Percentiles rank a stretch among this genome's conserved stretches.
Conservation (phyloP, 2,329 filamentous ascomycete species). For the Colletotrichum nymphaeae region DNA sequence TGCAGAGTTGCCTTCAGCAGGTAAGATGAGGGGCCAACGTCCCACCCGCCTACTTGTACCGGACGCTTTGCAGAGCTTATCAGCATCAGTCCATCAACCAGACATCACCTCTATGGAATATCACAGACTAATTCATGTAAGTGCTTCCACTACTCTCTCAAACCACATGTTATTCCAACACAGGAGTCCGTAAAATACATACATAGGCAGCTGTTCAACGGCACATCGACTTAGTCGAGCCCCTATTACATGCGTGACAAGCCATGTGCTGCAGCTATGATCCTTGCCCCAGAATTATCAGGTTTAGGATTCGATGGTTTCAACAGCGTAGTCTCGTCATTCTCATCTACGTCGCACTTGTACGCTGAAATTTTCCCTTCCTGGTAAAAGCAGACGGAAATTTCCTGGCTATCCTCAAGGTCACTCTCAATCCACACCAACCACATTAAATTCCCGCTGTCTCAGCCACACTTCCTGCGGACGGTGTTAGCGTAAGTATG, state of each 20-base stretch:
- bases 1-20: not conserved
- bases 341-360: too few relatives aligned
- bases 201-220: too few relatives aligned
- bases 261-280: too few relatives aligned
- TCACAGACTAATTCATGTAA: too few relatives aligned
- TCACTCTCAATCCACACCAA: not conserved
- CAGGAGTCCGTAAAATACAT: too few relatives aligned
- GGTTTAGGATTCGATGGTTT: too few relatives aligned
- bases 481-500: not conserved
- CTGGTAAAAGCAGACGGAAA: not conserved
- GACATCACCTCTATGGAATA: not conserved
- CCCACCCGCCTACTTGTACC: too few relatives aligned
- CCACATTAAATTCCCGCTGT: not conserved
- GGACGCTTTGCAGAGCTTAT: not conserved
- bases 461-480: not conserved
- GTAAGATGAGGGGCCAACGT: not conserved
- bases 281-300: too few relatives aligned
- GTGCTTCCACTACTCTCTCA: not conserved
- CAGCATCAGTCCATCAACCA: not conserved
- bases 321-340: too few relatives aligned
- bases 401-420: not conserved
- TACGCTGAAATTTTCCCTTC: accelerated
- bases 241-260: too few relatives aligned
- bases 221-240: too few relatives aligned
- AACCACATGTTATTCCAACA: not conserved